Evolutionary conservation across 1,284 basidiomycete genomes (phyloP), one percentile per base, ranked within the genome.

Genomic region (Malassezia cuniculi): DNA sequence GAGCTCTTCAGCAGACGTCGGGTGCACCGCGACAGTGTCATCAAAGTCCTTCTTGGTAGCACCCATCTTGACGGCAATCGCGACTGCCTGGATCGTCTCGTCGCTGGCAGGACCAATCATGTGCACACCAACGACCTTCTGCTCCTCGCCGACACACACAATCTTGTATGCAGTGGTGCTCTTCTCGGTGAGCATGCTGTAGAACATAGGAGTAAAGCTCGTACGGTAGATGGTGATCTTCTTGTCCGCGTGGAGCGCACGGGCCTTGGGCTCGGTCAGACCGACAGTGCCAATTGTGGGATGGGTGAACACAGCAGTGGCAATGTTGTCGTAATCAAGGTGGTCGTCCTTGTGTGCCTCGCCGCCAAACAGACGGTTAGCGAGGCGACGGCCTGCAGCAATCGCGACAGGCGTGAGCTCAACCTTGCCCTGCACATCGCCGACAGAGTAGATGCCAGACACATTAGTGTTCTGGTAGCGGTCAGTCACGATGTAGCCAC

Each of bases 371-470:
- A 97, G 71, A 35, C 93, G 74, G 72, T 95, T 97, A 34, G 80
- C 76, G 27, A 95, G 71, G 47, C 85, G 73, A 41, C 90, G 74
- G 17, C 87, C 90, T 5, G 93, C 93, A 33, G 90, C 90, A 48
- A 99, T 93, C 16, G 90, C 93, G 5, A 99, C 93, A n/a, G 93
- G 90, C 1, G 90, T 99, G 47, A 99, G 74, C 19, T 89, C 72
- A 17, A 78, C 84, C 70, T 90, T 89, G 47, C 90, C 90, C 50
- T 78, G 77, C 11, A 89, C 84, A 66, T 99, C 90, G 7, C 90
- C 93, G 46, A 97, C 80, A 4, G 86, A 78, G 37, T 76, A 81
- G 52, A 97, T 73, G 40, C 76, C 74, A 14, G 75, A 70, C 12
- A 87, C 76, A 47, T 71, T 78, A 34, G 85, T 59, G 41, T 57